Evolutionary conservation across 192 early-diverging fungal species (phyloP).

Genomic region (Phycomyces nitens): DNA sequence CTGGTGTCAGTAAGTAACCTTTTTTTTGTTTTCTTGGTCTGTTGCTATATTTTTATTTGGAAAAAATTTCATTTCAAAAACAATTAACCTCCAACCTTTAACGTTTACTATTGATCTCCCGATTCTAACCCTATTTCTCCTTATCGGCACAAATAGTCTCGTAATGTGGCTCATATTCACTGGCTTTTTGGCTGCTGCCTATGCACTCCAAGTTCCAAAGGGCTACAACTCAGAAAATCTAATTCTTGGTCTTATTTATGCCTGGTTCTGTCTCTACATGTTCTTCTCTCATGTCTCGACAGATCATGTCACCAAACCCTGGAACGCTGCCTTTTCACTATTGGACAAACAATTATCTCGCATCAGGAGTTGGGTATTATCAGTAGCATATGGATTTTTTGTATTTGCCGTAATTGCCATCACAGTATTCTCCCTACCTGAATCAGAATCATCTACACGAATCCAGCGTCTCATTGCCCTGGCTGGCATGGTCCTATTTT

Average conservation of each 20-base stretch:
- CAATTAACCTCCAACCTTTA: background rate
- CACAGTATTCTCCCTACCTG: constrained; percentile 55
- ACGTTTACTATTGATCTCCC: background rate
- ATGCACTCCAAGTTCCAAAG: constrained; percentile 27
- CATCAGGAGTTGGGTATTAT: background rate
- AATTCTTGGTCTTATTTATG: constrained; percentile 28
- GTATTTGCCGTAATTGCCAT: constrained; percentile 42
- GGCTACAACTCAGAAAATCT: constrained; percentile 30
- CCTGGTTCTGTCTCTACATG: constrained; percentile 16
- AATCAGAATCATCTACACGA: constrained; percentile 49
- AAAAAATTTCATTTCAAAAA: too few relatives aligned
- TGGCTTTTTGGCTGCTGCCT: constrained; percentile 27
- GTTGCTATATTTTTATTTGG: too few relatives aligned
- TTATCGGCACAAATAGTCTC: constrained; percentile 1
- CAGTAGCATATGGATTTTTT: constrained; percentile 7
- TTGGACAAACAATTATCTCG: constrained; percentile 11
- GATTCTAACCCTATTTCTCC: too few relatives aligned
- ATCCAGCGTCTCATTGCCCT: constrained; percentile 73
- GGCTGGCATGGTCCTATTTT: constrained; percentile 62
- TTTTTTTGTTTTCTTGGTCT: too few relatives aligned
- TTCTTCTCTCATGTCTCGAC: constrained; percentile 23
- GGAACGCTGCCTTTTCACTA: background rate
- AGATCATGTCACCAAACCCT: constrained; percentile 6
- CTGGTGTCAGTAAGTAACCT: too few relatives aligned
- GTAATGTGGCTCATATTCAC: constrained; percentile 24